Evolutionary conservation across 2,329 filamentous ascomycete species (phyloP), one percentile per base, ranked within the genome.

Genomic region (Microsporum audouinii): DNA sequence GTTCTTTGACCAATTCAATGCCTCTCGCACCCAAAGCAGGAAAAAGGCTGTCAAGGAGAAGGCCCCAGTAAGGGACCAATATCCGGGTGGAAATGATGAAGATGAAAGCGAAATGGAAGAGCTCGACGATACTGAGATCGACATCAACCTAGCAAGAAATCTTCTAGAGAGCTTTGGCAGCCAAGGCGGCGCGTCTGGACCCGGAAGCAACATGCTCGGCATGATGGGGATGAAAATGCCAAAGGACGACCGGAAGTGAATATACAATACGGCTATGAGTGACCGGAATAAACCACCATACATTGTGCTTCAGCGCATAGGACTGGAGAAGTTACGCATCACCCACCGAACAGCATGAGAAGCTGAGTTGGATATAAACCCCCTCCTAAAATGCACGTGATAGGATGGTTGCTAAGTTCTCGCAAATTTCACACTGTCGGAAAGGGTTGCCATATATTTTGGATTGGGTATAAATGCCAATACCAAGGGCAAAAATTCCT

Each of bases 81-180:
- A 27, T 65, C 70, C 51, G 66, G 69, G 60, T 14, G 65, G 64
- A 27, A 64, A 67, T 33, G 65, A 65, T 23, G 64, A 65, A 17
- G 65, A 64, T 3, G 66, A 67, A 8, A 69, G 38, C 14, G 38
- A 70, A 34, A 63, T 64, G 10, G 64, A 68, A 1, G 63, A 65
- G 5, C 65, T 68, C 41, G 73, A 73, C 31, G 84, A 87, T 59
- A 82, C 94, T 3, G 80, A 91, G 64, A 84, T 94, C 33, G 89
- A 97, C 70, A 88, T 91, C 66, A 92, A 94, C 64, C 79, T 99
- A 29, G 91, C 89, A 17, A 90, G 88, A 72, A 97, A 97, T 69
- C 78, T 99, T 60, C 78, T 99, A 1, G 90, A 96, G 72, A 92
- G 89, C 68, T 91, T 99, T 75, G 95, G 95, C 70, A 87, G 88